These are phyloP conservation scores for Avena atlantica DNA, from an alignment of 176 grass and related monocot genomes.

Conservation along the genomic window DNA sequence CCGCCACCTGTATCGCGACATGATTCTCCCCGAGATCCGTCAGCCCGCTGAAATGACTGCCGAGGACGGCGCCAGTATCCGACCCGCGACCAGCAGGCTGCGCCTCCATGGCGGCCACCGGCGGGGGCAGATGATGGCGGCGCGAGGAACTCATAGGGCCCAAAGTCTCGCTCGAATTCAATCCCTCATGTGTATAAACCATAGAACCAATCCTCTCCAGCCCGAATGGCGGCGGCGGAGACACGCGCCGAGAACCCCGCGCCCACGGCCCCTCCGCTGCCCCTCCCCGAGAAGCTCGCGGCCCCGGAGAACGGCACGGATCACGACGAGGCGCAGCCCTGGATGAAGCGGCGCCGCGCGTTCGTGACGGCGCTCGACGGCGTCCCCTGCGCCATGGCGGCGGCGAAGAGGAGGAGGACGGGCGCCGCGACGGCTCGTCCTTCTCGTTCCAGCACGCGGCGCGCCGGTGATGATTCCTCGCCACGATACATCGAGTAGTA, in stretches of 20 bases:
- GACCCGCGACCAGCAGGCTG: too few relatives aligned
- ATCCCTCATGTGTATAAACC: too few relatives aligned
- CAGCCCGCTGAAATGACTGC: too few relatives aligned
- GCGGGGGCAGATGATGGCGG: too few relatives aligned
- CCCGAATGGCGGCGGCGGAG: constrained; percentile 59
- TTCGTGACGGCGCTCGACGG: constrained; percentile 65
- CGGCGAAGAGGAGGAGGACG: not conserved
- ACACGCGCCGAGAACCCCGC: constrained; percentile 57
- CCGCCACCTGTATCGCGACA: too few relatives aligned
- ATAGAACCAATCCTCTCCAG: not conserved
- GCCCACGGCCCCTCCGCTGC: constrained; percentile 32
- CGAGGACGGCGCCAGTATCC: too few relatives aligned
- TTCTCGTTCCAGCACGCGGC: constrained; percentile 73
- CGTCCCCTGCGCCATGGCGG: not conserved
- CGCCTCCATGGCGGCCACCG: too few relatives aligned
- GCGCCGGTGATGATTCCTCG: constrained; percentile 17
- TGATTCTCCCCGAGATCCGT: too few relatives aligned
- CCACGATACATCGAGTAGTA: constrained; percentile 20
- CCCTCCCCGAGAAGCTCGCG: constrained; percentile 34
- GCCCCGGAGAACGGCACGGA: not conserved
- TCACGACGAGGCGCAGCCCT: constrained; percentile 7
- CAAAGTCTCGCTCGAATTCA: too few relatives aligned
- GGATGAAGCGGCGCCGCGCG: constrained; percentile 68
- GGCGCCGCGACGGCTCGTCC: constrained; percentile 34
- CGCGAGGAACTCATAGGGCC: too few relatives aligned